These are phyloP conservation scores for Bipolaris cookei DNA, from an alignment of 2,329 filamentous ascomycete genomes.

Conservation along the genomic window DNA sequence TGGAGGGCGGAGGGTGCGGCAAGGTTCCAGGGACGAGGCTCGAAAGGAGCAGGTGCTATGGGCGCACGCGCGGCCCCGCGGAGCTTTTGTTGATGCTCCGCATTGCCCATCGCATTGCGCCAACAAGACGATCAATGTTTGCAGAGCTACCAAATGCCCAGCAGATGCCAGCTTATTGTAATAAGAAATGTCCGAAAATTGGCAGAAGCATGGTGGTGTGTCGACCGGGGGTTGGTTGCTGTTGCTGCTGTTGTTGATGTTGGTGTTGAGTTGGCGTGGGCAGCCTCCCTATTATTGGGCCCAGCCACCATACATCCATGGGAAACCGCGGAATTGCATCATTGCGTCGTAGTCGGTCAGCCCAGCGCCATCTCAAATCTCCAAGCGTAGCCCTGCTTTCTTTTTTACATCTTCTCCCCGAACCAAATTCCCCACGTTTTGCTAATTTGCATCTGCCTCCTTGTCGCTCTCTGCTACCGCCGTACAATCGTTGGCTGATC, in stretches of 20 bases:
- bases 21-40: slow-evolving; percentile 1
- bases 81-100: slow-evolving; percentile 3
- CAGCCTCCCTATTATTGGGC: slow-evolving; percentile 37
- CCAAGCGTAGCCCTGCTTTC: slow-evolving; percentile 17
- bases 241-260: background rate
- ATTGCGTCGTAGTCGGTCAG: slow-evolving; percentile 29
- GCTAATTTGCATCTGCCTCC: slow-evolving; percentile 9
- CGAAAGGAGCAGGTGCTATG: slow-evolving; percentile 3
- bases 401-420: slow-evolving; percentile 7
- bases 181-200: background rate
- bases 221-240: slow-evolving; percentile 7
- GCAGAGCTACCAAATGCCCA: background rate
- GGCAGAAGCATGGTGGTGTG: slow-evolving; percentile 13
- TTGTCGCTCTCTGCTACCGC: slow-evolving; percentile 10
- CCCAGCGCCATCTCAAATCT: slow-evolving; percentile 22
- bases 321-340: slow-evolving; percentile 35
- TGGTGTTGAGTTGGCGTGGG: slow-evolving; percentile 3
- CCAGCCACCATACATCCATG: slow-evolving; percentile 35
- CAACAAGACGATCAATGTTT: background rate
- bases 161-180: background rate
- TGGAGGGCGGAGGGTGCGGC: background rate
- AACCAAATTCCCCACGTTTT: background rate
- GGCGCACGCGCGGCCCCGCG: slow-evolving; percentile 8
- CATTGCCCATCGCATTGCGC: background rate
- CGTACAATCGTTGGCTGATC: slow-evolving; percentile 15